Base-by-base conservation (phyloP, 2,329 filamentous ascomycete genomes). In the Alternaria infectoria region DNA sequence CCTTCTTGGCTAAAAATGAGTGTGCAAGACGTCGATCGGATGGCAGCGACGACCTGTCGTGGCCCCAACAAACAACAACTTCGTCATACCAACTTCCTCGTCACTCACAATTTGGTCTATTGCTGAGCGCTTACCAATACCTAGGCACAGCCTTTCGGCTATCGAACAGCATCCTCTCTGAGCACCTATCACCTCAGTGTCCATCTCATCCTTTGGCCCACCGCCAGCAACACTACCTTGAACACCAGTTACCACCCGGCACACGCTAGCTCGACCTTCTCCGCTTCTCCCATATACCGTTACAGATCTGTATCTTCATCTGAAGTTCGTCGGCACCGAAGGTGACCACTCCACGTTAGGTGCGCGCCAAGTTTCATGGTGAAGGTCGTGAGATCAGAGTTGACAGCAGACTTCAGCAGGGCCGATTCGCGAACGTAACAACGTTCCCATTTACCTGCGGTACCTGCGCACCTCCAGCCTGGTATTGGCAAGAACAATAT, bases 401-500 rank as follows among this genome's bases (percentile, higher is more conserved):
- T n/a, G 17, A 30, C 25, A 4, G 15, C 43, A 46, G 11, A 23
- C n/a, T 25, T 13, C 11, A 32, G 19, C 23, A 47, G 45, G 54
- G 44, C 57, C 21, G 25, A 23, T 54, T 44, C 30, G 21, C 36
- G 55, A 60, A 61, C 63, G 49, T 40, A 64, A 69, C 36, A 55
- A 66, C 68, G 66, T 62, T 66, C 57, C 36, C 62, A 12, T 51
- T 62, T 17, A 55, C 50, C 32, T 67, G 62, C 44, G 64, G 45
- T 26, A 40, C 61, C 46, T 68, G 61, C 25, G 57, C 59, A 47
- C 56, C 61, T 17, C 54, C 62, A 46, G 61, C 54, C 50, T 44
- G 58, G 57, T 59, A 58, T 44, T 45, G 43, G 50, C 45, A 59
- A 54, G 50, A 57, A 44, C 40, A 28, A 23, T 45, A 21, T 25